Base-by-base conservation (phyloP, 208 protist species). In the Acanthamoeba sp. region DNA sequence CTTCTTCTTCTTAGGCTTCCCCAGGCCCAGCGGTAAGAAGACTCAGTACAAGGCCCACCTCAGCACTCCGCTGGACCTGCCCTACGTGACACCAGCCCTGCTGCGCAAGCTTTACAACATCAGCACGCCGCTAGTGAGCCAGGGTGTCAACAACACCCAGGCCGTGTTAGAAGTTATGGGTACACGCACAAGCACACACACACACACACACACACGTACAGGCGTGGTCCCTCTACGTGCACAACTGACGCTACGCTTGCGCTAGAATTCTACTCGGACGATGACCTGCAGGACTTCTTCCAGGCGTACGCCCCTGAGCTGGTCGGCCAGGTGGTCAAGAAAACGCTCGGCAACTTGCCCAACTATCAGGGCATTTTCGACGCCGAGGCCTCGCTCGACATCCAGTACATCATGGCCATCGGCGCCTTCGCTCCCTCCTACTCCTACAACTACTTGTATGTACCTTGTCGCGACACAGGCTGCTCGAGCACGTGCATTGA, bases 381-480 rank as follows among this genome's bases (percentile, higher is more conserved):
- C 36, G 38, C 55, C 9, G 85, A 91, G 59, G 85, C 85, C 2
- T 62, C 85, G 22, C 42, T 91, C 24, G 85, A 91, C 57, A 62
- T 91, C 32, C 85, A 91, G 55, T 91, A 91, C 59, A 91, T 91
- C 59, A 91, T 91, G 85, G 85, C 57, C 36, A 40, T 91, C 3
- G 85, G 85, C 34, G 57, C 32, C 52, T 91, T 91, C 38, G 48
- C 38, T 71, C 85, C 85, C 48, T 62, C 78, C 14, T 94, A 94
- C 92, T 90, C 52, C 29, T 94, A 94, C 55, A 85, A 90, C 52
- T 94, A 94, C 92, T 9, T 92, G 57, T 50, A 87, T 18, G 32
- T 52, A 38, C 24, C 27, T 89, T 34, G 9, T 52, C 55, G 7
- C n/a, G n/a, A n/a, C n/a, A n/a, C n/a, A n/a, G n/a, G n/a, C n/a